Evolutionary conservation across 768 basidiomycete species (phyloP).

Genomic region (Cyathus striatus): DNA sequence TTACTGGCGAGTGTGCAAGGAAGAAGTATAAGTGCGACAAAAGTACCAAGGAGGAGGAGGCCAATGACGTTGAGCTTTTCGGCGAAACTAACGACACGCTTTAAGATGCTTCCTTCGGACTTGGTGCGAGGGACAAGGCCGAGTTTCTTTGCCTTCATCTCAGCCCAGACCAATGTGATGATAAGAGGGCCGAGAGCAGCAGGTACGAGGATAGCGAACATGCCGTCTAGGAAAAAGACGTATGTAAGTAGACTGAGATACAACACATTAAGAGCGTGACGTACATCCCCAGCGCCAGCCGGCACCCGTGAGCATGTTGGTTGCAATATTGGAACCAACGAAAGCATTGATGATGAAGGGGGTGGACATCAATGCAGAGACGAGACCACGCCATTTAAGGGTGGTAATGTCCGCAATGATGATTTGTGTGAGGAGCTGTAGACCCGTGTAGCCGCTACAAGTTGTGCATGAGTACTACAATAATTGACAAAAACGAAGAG

Average conservation of each 20-base stretch:
- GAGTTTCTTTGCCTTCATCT: constrained; percentile 37
- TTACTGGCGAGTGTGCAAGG: constrained; percentile 45
- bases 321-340: constrained; percentile 58
- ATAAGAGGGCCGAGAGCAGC: constrained; percentile 47
- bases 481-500: constrained; percentile 10
- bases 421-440: constrained; percentile 61
- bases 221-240: constrained; percentile 32
- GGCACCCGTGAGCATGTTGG: constrained; percentile 30
- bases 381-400: constrained; percentile 50
- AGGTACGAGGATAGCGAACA: constrained; percentile 56
- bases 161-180: constrained; percentile 49
- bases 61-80: constrained; percentile 44
- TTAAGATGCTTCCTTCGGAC: constrained; percentile 6
- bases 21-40: constrained; percentile 46
- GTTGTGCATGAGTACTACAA: background rate
- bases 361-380: constrained; percentile 27
- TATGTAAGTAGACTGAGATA: background rate
- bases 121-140: constrained; percentile 15
- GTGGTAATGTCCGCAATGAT: constrained; percentile 61
- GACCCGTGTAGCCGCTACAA: constrained; percentile 58
- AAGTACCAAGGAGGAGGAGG: constrained; percentile 43
- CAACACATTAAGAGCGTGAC: constrained; percentile 16
- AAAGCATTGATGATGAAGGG: constrained; percentile 54
- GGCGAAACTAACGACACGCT: constrained; percentile 16
- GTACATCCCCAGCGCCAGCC: constrained; percentile 71